These are phyloP conservation scores for Thalassia testudinum DNA, from an alignment of 116 monocot species.

Conservation along the genomic window DNA sequence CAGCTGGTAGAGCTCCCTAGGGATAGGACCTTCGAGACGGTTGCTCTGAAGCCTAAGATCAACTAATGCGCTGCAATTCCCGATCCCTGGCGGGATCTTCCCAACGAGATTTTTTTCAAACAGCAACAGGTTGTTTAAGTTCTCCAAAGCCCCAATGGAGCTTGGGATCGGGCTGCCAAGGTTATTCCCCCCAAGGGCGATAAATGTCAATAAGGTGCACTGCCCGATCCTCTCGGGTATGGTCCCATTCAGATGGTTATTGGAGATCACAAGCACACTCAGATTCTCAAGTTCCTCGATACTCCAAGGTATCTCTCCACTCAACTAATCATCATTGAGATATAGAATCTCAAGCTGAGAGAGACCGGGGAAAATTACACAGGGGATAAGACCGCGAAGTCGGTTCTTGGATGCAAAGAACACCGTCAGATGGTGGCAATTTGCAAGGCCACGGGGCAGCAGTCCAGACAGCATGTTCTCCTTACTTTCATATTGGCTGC, in stretches of 20 bases:
- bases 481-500: no score
- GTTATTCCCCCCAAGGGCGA: slow-evolving; percentile 33
- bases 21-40: slow-evolving; percentile 29
- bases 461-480: no score
- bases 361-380: no score
- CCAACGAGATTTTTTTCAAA: no score
- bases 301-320: slow-evolving; percentile 31
- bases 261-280: slow-evolving; percentile 12
- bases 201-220: slow-evolving; percentile 9
- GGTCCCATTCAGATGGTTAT: slow-evolving; percentile 27
- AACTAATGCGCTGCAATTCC: slow-evolving; percentile 31
- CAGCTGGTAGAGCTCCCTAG: slow-evolving; percentile 27
- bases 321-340: slow-evolving; percentile 28
- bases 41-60: slow-evolving; percentile 41
- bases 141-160: no score
- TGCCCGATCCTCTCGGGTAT: slow-evolving; percentile 27
- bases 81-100: no score
- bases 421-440: no score
- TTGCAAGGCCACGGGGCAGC: no score
- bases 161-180: slow-evolving; percentile 34
- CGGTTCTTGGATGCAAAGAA: no score
- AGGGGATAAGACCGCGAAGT: no score
- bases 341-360: slow-evolving; percentile 14
- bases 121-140: no score
- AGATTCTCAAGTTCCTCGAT: slow-evolving; percentile 13